Percentiles rank a stretch among this genome's conserved stretches.
Evolutionary conservation across 129 eudicot genomes (phyloP).

Genomic region (Pittosporum tobira): DNA sequence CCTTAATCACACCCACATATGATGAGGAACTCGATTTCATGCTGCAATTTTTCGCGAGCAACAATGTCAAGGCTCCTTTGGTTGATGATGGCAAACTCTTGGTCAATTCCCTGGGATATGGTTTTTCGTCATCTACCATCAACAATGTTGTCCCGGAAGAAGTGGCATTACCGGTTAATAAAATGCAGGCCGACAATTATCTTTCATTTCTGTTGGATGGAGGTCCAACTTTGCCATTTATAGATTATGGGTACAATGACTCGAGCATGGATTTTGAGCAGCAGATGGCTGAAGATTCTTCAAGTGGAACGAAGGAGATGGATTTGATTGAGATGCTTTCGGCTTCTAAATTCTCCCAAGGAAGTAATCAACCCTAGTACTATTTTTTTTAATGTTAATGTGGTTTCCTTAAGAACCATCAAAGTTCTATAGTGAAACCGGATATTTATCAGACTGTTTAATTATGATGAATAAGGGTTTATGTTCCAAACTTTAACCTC

Average conservation of each 20-base stretch:
- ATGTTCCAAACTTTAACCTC: too few species aligned
- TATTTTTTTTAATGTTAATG: too few species aligned
- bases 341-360: conserved; percentile 29
- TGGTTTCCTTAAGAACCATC: too few species aligned
- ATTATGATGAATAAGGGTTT: too few species aligned
- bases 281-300: conserved; percentile 12
- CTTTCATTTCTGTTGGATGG: conserved; percentile 39
- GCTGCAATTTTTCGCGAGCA: conserved; percentile 29
- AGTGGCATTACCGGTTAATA: conserved; percentile 1
- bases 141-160: conserved; percentile 11
- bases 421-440: too few species aligned
- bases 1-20: conserved; percentile 27
- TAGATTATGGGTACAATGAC: conserved; percentile 12
- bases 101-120: not conserved
- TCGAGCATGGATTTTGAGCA: conserved; percentile 9
- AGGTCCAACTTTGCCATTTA: conserved; percentile 11
- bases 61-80: conserved; percentile 5
- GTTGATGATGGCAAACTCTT: conserved; percentile 1
- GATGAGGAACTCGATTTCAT: conserved; percentile 56
- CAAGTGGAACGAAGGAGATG: conserved; percentile 34
- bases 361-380: not conserved
- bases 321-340: conserved; percentile 55
- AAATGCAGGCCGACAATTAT: conserved; percentile 23
- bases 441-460: too few species aligned
- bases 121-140: too few species aligned